Conservation (phyloP, 345 rosid species). For the Anastatica hierochuntica region DNA sequence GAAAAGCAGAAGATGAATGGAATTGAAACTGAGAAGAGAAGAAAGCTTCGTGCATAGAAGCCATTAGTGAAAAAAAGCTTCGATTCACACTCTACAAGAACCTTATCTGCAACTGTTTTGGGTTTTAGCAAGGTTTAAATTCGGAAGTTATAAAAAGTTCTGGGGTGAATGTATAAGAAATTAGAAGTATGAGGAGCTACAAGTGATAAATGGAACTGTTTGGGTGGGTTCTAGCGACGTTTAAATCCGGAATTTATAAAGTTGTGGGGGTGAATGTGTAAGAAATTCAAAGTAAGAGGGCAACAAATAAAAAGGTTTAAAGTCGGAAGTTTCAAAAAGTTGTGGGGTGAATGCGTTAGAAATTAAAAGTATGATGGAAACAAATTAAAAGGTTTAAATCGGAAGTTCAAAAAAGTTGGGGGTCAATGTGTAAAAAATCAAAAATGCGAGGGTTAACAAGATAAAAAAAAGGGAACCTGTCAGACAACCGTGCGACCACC, state of each 20-base stretch:
- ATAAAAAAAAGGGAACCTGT: background rate
- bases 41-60: conserved; percentile 26
- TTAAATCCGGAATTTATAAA: too few species aligned
- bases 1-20: conserved; percentile 1
- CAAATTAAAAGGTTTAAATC: too few species aligned
- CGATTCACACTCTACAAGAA: background rate
- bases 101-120: conserved; percentile 18
- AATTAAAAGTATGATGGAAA: too few species aligned
- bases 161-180: background rate
- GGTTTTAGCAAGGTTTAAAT: conserved; percentile 16
- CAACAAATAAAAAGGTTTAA: background rate
- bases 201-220: too few species aligned
- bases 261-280: too few species aligned
- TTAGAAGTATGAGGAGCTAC: background rate
- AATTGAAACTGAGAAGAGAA: conserved; percentile 15
- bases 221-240: too few species aligned
- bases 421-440: background rate
- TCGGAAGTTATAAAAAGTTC: background rate
- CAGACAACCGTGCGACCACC: conserved; percentile 27
- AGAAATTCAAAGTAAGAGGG: background rate
- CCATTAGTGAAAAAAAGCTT: conserved; percentile 22
- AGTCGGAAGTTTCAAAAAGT: too few species aligned
- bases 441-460: background rate
- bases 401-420: background rate
- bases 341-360: too few species aligned